These are phyloP conservation scores for Macrotyloma uniflorum DNA, from an alignment of 306 rosid species.

Conservation along the genomic window DNA sequence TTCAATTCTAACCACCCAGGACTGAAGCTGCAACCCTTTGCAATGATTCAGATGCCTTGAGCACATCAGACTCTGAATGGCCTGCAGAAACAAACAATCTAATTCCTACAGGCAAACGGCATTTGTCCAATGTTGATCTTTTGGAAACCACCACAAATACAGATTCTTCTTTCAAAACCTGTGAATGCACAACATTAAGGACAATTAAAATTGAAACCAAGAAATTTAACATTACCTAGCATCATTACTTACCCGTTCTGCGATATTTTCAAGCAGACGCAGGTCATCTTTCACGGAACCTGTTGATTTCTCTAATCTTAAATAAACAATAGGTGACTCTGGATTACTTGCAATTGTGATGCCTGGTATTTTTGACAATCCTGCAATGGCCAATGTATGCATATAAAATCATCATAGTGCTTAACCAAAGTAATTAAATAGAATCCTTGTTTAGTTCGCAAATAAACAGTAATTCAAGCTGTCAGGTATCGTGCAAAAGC, in stretches of 20 bases:
- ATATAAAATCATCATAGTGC: slow-evolving; percentile 26
- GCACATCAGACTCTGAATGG: slow-evolving; percentile 82
- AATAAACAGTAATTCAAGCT: slow-evolving; percentile 4
- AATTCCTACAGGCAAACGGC: slow-evolving; percentile 79
- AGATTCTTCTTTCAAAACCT: slow-evolving; percentile 82
- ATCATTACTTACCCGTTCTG: slow-evolving; percentile 62
- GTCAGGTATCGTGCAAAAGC: slow-evolving; percentile 1
- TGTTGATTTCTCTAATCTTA: slow-evolving; percentile 70
- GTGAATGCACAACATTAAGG: slow-evolving; percentile 31
- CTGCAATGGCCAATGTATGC: slow-evolving; percentile 56
- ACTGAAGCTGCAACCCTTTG: slow-evolving; percentile 66
- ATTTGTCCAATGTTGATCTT: slow-evolving; percentile 83
- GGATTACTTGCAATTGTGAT: slow-evolving; percentile 72
- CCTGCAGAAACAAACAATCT: slow-evolving; percentile 83
- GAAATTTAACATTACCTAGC: slow-evolving; percentile 7
- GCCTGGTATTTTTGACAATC: slow-evolving; percentile 64
- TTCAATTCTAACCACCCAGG: slow-evolving; percentile 56
- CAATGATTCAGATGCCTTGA: slow-evolving; percentile 72
- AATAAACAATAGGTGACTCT: slow-evolving; percentile 88
- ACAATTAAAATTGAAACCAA: slow-evolving; percentile 31
- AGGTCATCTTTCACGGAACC: slow-evolving; percentile 69
- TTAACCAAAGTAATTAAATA: background rate
- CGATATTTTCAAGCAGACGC: slow-evolving; percentile 72
- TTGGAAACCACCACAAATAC: slow-evolving; percentile 69
- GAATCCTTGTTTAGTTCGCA: background rate